Evolutionary conservation across 2,329 filamentous ascomycete species (phyloP), one percentile per base, ranked within the genome.

Genomic region (Aspergillus texensis): DNA sequence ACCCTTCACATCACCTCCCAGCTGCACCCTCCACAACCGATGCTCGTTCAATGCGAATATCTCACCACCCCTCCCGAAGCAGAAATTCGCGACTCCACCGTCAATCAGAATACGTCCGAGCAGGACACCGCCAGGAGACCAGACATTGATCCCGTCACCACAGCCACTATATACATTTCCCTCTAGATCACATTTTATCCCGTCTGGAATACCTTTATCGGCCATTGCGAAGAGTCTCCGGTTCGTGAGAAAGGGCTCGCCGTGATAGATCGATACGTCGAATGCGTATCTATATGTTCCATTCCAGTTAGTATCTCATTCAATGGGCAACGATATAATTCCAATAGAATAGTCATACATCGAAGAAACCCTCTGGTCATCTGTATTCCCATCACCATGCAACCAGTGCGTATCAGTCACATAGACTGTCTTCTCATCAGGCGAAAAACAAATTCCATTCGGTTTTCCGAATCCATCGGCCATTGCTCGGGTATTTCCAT

Each of bases 61-160:
- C 26, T 68, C 64, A 1, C 70, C 70, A 8, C 74, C 11, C 76
- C 76, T 62, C 71, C 74, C 81, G 66, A 85, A 84, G 65, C 81
- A 79, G 71, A 85, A 85, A 66, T 85, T 85, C 14, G 82, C 80
- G 4, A 73, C 75, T 0, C 74, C 78, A 16, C 78, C 78, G 0
- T 82, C 81, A 0, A 85, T 74, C 67, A 83, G 83, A 46, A 90
- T 85, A 75, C 88, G 89, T 2, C 82, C 77, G 65, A 90, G 79
- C 30, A 85, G 66, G 4, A 68, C 77, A 0, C 84, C 85, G 2
- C 77, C 77, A 0, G 78, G 70, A 64, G 77, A 80, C 83, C 84
- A 88, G 5, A 87, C 78, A 63, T 85, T 79, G 14, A 87, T 74
- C 0, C 85, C 85, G 68, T 86, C 84, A 0, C 82, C 83, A 61